A percentile compares a stretch with the other conserved stretches of the same genome.
These are phyloP conservation scores for Geotrichum macrosporum DNA, from an alignment of 1,139 yeast species.

Conservation along the genomic window DNA sequence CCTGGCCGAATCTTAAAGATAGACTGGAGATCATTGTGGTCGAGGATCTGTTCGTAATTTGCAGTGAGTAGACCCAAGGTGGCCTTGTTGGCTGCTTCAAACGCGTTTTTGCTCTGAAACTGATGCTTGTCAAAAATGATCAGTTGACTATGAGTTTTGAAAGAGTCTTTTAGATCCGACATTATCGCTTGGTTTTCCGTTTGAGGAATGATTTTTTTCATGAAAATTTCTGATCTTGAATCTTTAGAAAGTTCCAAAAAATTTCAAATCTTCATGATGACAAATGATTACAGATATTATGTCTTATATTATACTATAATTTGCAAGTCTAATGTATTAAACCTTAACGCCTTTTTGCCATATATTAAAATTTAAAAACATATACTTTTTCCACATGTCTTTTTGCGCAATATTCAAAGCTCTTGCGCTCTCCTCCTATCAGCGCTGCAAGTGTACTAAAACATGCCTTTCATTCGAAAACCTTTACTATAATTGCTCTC, in stretches of 20 bases:
- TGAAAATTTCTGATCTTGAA: neutral
- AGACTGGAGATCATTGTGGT: conserved; percentile 7
- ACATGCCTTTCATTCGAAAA: too few species aligned
- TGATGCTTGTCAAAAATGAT: conserved; percentile 17
- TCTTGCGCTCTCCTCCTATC: too few species aligned
- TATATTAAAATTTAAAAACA: too few species aligned
- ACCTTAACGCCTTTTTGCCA: too few species aligned
- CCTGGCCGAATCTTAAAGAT: conserved; percentile 11
- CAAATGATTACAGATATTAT: neutral
- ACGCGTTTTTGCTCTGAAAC: neutral
- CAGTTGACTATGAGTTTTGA: conserved; percentile 15
- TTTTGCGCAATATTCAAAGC: too few species aligned
- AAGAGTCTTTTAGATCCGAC: conserved; percentile 5
- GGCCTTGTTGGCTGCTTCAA: conserved; percentile 1
- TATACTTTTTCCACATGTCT: too few species aligned
- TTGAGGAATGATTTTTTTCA: neutral
- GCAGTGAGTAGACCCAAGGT: conserved; percentile 13
- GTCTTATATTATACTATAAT: too few species aligned
- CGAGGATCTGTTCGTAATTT: conserved; percentile 11
- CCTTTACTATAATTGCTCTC: too few species aligned
- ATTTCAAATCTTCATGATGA: too few species aligned
- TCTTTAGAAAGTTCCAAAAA: too few species aligned
- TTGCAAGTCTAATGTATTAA: too few species aligned
- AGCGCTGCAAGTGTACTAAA: too few species aligned
- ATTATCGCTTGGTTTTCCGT: conserved; percentile 1